These are phyloP conservation scores for Komagataella pastoris DNA, from an alignment of 805 yeast species.

Conservation along the genomic window DNA sequence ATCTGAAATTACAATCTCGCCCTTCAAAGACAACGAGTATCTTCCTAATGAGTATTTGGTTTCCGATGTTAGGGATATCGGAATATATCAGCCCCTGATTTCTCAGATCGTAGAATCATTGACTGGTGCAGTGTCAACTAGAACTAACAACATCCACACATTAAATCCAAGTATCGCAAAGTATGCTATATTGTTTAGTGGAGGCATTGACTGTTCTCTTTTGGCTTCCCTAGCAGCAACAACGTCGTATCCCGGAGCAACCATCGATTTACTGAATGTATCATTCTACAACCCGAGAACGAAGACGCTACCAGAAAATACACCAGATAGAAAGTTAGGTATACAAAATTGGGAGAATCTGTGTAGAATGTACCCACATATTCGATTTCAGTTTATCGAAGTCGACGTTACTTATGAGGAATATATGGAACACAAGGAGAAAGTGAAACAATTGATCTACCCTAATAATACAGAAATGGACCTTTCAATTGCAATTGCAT, in stretches of 20 bases:
- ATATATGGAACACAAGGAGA: constrained; percentile 34
- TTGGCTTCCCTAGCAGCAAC: constrained; percentile 43
- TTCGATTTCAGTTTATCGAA: constrained; percentile 44
- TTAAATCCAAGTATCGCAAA: constrained; percentile 22
- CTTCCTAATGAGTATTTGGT: constrained; percentile 10
- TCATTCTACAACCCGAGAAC: constrained; percentile 88
- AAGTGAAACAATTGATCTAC: constrained; percentile 55
- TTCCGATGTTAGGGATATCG: constrained; percentile 1
- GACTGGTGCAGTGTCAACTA: constrained; percentile 24
- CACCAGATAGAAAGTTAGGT: constrained; percentile 81
- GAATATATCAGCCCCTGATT: constrained; percentile 2
- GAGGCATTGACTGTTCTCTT: constrained; percentile 89
- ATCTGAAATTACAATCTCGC: constrained; percentile 7
- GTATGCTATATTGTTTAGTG: constrained; percentile 70
- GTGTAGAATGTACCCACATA: constrained; percentile 23
- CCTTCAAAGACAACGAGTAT: constrained; percentile 4
- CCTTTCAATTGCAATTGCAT: constrained; percentile 87
- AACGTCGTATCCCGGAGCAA: constrained; percentile 14
- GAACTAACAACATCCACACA: constrained; percentile 54
- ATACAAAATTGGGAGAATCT: constrained; percentile 45
- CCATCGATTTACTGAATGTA: constrained; percentile 75
- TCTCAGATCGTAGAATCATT: constrained; percentile 15
- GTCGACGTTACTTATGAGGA: constrained; percentile 62
- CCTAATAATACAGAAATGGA: constrained; percentile 94
- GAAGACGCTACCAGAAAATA: constrained; percentile 37